A percentile compares a stretch with the other conserved stretches of the same genome.
Evolutionary conservation across 257 asterid species (phyloP).

Genomic region (Datura wrightii): DNA sequence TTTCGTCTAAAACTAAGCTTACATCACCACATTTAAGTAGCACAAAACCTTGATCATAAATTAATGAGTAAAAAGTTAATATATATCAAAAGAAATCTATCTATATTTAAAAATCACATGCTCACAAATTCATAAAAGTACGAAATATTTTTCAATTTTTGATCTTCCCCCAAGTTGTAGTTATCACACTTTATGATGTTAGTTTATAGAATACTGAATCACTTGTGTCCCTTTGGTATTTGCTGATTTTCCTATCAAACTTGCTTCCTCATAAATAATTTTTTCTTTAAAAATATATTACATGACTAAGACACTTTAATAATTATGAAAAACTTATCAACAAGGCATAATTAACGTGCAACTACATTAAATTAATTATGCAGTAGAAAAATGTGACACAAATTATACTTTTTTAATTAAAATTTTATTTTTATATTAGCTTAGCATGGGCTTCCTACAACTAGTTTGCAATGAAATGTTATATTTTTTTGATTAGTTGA

Average conservation of each 20-base stretch:
- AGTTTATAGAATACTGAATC: background rate
- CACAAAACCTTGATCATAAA: no score
- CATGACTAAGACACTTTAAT: background rate
- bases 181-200: background rate
- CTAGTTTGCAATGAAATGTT: background rate
- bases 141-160: no score
- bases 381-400: background rate
- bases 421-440: background rate
- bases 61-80: no score
- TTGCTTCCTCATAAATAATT: background rate
- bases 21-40: no score
- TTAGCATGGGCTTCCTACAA: background rate
- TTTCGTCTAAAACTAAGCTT: no score
- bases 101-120: no score
- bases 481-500: background rate
- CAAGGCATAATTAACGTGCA: background rate
- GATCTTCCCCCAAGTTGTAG: no score
- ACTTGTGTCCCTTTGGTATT: background rate
- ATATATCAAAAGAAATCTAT: no score
- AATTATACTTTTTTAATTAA: background rate
- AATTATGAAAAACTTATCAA: background rate
- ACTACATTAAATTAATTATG: background rate
- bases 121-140: no score
- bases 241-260: background rate
- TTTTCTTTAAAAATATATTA: background rate